Conservation (phyloP, 148 eudicot genomes). For the Pouteria glomerata region DNA sequence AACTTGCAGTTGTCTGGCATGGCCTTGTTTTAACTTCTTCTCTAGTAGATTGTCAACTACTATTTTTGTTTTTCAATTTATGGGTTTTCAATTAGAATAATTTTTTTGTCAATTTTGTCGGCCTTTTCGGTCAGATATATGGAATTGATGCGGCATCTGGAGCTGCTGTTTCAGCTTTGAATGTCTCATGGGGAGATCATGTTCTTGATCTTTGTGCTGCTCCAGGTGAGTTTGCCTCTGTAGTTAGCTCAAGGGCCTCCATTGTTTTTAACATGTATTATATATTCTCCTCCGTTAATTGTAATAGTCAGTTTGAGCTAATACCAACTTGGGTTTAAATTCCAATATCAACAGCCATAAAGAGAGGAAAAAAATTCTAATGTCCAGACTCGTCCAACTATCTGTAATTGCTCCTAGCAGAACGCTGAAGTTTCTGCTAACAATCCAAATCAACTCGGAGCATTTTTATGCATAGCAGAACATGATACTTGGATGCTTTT, state of each 20-base stretch:
- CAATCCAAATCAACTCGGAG: not conserved
- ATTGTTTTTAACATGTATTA: not conserved
- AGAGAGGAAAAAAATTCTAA: not conserved
- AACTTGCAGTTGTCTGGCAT: not conserved
- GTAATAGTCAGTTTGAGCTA: not conserved
- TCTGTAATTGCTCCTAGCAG: not conserved
- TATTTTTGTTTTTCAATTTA: not conserved
- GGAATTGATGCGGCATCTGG: slow-evolving; percentile 99
- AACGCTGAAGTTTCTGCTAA: not conserved
- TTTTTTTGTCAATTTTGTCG: slow-evolving; percentile 4
- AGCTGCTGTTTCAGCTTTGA: slow-evolving; percentile 85
- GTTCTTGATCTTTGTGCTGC: slow-evolving; percentile 97
- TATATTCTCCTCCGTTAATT: not conserved
- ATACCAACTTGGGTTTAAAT: not conserved
- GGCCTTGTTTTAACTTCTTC: too few species aligned
- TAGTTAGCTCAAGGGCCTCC: not conserved
- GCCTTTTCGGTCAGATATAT: slow-evolving; percentile 47
- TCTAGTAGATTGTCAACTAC: not conserved
- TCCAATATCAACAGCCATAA: not conserved
- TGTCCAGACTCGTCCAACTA: not conserved
- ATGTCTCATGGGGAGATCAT: slow-evolving; percentile 62
- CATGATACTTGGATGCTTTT: not conserved
- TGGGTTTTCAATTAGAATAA: slow-evolving; percentile 2
- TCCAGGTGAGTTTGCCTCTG: slow-evolving; percentile 50
- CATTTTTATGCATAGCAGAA: not conserved